Conservation (phyloP, 2,329 filamentous ascomycete genomes). For the Diaporthe sp. region DNA sequence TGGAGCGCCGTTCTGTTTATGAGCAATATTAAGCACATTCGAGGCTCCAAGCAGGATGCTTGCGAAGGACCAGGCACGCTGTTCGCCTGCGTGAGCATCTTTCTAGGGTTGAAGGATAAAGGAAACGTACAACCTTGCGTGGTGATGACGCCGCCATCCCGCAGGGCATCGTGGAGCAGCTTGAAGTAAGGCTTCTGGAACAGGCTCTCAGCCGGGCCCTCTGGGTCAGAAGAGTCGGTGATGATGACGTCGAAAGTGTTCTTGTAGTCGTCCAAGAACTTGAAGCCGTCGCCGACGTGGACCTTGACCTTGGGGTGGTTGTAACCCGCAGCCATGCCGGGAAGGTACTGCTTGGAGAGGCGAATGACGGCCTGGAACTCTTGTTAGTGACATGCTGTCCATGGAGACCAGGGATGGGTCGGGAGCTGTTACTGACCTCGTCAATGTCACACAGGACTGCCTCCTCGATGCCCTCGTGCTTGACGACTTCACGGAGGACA, state of each 20-base stretch:
- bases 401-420: conserved; percentile 21
- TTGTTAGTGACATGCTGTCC: background rate
- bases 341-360: conserved; percentile 97
- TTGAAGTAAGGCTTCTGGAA: conserved; percentile 99
- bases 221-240: conserved; percentile 97
- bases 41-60: conserved; percentile 38
- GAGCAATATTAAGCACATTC: conserved; percentile 30
- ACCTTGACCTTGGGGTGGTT: conserved; percentile 93
- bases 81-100: conserved; percentile 48
- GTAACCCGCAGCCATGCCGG: conserved; percentile 93
- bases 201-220: conserved; percentile 94
- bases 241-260: conserved; percentile 99
- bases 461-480: conserved; percentile 97
- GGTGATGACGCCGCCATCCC: conserved; percentile 97
- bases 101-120: conserved; percentile 59
- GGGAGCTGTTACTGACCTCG: conserved; percentile 69
- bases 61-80: conserved; percentile 50
- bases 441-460: conserved; percentile 98
- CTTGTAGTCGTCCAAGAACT: conserved; percentile 97
- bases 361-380: conserved; percentile 86
- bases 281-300: conserved; percentile 97
- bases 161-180: conserved; percentile 89
- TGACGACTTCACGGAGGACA: conserved; percentile 98
- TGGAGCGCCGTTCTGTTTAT: conserved; percentile 12
- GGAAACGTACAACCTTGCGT: conserved; percentile 99